Evolutionary conservation across 2,329 filamentous ascomycete genomes (phyloP).

Genomic region (Blastomyces parvus): DNA sequence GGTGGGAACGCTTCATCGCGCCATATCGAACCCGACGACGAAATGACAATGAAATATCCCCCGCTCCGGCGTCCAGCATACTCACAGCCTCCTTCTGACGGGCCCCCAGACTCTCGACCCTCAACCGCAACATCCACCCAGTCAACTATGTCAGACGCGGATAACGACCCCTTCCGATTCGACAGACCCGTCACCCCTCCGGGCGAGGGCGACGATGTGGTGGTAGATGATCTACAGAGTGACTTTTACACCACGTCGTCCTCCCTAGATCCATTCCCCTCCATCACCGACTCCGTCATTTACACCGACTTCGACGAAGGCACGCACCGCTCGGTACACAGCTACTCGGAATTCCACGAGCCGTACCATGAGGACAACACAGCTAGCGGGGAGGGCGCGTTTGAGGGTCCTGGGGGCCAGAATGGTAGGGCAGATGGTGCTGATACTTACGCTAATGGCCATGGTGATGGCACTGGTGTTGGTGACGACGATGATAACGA

Average conservation of each 20-base stretch:
- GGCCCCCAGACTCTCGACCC: constrained; percentile 30
- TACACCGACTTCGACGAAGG: constrained; percentile 38
- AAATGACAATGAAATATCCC: constrained; percentile 5
- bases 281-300: constrained; percentile 37
- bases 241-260: constrained; percentile 5
- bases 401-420: not conserved
- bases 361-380: not conserved
- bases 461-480: not conserved
- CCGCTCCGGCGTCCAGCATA: not conserved
- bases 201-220: constrained; percentile 3
- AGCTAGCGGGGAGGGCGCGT: not conserved
- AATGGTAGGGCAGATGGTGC: not conserved
- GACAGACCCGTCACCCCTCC: constrained; percentile 27
- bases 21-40: constrained; percentile 18
- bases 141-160: constrained; percentile 30
- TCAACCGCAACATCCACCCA: constrained; percentile 30
- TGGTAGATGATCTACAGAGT: not conserved
- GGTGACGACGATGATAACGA: not conserved
- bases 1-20: constrained; percentile 5
- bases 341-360: not conserved
- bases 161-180: constrained; percentile 37
- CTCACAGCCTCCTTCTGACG: constrained; percentile 9
- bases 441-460: not conserved
- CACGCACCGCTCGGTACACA: not conserved
- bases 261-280: constrained; percentile 34